A percentile compares a stretch with the other conserved stretches of the same genome.
phyloP scores from a whole-genome alignment of 139 green algal species.

The Tetratostichococcus sp. region DNA sequence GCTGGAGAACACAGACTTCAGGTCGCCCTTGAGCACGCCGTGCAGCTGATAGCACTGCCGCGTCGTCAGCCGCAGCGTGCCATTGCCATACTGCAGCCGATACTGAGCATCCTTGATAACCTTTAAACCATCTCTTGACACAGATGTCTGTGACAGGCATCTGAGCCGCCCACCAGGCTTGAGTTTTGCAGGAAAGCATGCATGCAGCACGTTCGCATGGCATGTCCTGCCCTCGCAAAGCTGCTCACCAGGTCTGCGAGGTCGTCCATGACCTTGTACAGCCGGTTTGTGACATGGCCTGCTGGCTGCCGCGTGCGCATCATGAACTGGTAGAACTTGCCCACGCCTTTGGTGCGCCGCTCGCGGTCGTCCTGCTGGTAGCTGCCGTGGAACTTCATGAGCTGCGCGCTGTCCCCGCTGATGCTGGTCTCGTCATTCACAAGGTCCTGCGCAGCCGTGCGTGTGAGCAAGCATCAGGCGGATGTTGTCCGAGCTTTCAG shows the following conservation, averaged over 20 bases:
- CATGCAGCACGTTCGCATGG: neutral
- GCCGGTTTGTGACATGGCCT: conserved; percentile 86
- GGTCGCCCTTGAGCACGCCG: conserved; percentile 95
- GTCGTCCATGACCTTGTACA: conserved; percentile 98
- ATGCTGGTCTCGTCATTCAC: conserved; percentile 78
- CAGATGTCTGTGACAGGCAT: too few relatives aligned
- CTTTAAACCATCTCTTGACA: too few relatives aligned
- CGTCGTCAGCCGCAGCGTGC: conserved; percentile 96
- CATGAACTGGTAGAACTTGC: conserved; percentile 99
- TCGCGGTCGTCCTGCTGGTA: conserved; percentile 98
- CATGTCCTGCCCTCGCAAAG: too few relatives aligned
- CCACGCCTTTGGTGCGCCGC: conserved; percentile 82
- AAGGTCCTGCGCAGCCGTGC: conserved; percentile 50
- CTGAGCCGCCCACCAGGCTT: too few relatives aligned
- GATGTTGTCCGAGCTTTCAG: too few relatives aligned
- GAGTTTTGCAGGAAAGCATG: too few relatives aligned
- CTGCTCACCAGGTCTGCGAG: conserved; percentile 89
- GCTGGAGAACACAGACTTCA: conserved; percentile 98
- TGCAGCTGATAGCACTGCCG: conserved; percentile 98
- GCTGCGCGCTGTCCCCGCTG: conserved; percentile 85
- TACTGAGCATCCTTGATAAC: neutral
- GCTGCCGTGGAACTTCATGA: conserved; percentile 99
- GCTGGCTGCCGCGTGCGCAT: conserved; percentile 94
- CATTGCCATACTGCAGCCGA: conserved; percentile 87
- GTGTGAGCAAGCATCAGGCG: neutral